Conservation (phyloP, 2,329 filamentous ascomycete genomes). For the Dothideomycetes sp. region DNA sequence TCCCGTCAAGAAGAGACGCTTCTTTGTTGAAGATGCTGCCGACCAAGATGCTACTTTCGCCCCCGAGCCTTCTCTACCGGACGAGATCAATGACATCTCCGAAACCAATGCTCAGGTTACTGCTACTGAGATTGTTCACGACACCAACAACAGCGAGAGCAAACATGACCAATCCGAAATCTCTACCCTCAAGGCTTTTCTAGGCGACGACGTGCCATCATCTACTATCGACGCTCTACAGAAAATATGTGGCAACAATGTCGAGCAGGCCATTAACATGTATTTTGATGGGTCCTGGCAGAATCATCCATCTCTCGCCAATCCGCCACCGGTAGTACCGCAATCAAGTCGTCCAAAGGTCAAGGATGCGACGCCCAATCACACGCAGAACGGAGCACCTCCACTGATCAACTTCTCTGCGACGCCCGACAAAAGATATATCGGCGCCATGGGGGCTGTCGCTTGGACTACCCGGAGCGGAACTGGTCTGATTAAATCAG, state of each 20-base stretch:
- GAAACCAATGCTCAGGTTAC: conserved; percentile 17
- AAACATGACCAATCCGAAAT: conserved; percentile 41
- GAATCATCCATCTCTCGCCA: conserved; percentile 17
- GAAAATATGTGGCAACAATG: conserved; percentile 41
- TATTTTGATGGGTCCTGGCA: conserved; percentile 58
- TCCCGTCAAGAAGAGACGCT: conserved; percentile 53
- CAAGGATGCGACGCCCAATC: conserved; percentile 6
- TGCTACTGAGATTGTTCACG: not conserved
- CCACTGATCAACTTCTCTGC: conserved; percentile 16
- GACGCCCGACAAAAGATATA: conserved; percentile 59
- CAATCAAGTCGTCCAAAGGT: not conserved
- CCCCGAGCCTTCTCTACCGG: conserved; percentile 25
- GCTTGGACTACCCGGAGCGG: conserved; percentile 90
- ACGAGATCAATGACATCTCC: conserved; percentile 26
- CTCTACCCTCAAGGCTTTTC: conserved; percentile 46
- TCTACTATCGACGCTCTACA: conserved; percentile 41
- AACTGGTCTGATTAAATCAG: conserved; percentile 62
- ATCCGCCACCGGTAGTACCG: not conserved
- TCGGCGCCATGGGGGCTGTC: conserved; percentile 84
- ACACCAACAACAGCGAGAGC: conserved; percentile 13
- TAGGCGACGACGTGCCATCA: conserved; percentile 43
- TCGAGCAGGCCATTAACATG: conserved; percentile 55
- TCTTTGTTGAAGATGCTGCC: conserved; percentile 47
- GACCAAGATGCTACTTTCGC: conserved; percentile 21
- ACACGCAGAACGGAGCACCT: conserved; percentile 8